Base-by-base conservation (phyloP, 768 basidiomycete genomes). In the Cyathus striatus region DNA sequence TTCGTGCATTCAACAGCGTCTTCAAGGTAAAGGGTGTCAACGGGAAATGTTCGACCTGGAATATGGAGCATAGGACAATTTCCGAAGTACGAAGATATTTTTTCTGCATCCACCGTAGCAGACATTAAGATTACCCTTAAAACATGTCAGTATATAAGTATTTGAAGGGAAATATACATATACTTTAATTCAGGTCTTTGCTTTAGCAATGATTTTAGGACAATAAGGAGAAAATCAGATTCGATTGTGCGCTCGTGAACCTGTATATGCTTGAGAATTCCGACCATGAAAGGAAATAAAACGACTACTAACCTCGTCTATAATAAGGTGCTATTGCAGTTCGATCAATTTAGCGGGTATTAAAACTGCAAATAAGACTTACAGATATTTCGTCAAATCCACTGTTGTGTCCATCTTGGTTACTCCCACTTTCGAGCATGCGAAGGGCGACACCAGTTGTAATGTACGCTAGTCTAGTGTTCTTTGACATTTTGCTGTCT, bases 171-270 rank as follows among this genome's bases (percentile, higher is more conserved):
- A 35, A 27, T 14, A 25, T n/a, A 26, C 5, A 58, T 70, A 45
- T 49, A 87, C 92, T 89, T 94, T n/a, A 99, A 69, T 52, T 95
- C 83, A 38, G 83, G 76, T 20, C 90, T 76, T 49, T 84, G 78
- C 42, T 73, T 64, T 40, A 96, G 62, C 24, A 98, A 66, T 13
- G 87, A 83, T 62, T 90, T 92, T 41, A 99, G 72, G 4, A 97
- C 90, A 50, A 97, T 91, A 23, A 99, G 70, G 23, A 99, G 75
- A 66, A 99, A 99, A 61, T 98, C 95, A 0, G 91, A 94, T 58
- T 99, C 95, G 51, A 99, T 96, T 5, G 85, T 90, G 17, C 95
- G 83, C 67, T 99, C 95, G 55, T 99, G 95, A 37, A 96, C 90
- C 83, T 86, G 49, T 10, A 32, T 23, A 34, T 17, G 22, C 26